Evolutionary conservation across 2,329 filamentous ascomycete genomes (phyloP).

Genomic region (Trichophyton simii): DNA sequence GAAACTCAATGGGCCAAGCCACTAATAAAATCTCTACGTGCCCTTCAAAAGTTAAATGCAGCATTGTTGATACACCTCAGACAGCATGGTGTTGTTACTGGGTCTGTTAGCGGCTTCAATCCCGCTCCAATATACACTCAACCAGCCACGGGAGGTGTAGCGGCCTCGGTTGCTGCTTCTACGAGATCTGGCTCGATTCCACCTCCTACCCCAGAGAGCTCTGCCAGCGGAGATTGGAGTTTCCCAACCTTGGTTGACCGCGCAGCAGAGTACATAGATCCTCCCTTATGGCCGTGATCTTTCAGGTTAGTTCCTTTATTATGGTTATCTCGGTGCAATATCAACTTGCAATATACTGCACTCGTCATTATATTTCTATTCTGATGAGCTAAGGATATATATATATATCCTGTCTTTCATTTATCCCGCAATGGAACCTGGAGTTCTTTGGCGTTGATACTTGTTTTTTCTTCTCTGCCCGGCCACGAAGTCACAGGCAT

Average conservation of each 20-base stretch:
- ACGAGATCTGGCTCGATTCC: constrained; percentile 25
- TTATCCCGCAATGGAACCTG: not conserved
- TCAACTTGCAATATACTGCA: not conserved
- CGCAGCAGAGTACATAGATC: constrained; percentile 37
- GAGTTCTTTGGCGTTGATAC: not conserved
- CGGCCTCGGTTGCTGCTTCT: constrained; percentile 11
- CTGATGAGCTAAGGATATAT: not conserved
- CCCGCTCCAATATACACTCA: not conserved
- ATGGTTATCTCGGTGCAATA: not conserved
- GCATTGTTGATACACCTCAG: constrained; percentile 23
- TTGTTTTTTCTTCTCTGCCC: not conserved
- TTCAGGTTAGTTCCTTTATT: not conserved
- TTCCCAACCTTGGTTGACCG: constrained; percentile 35
- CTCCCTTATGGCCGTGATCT: constrained; percentile 28
- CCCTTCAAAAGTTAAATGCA: constrained; percentile 34
- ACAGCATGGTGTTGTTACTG: constrained; percentile 15
- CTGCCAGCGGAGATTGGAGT: constrained; percentile 36
- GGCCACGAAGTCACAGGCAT: not conserved
- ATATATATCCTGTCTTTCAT: not conserved
- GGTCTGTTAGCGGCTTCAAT: constrained; percentile 7
- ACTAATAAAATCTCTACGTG: constrained; percentile 34
- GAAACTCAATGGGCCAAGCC: constrained; percentile 37
- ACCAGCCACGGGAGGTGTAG: not conserved
- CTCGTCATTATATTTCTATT: not conserved
- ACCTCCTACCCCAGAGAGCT: constrained; percentile 37